phyloP scores from a whole-genome alignment of 352 stramenopile genomes.

The Pythium brassicae region DNA sequence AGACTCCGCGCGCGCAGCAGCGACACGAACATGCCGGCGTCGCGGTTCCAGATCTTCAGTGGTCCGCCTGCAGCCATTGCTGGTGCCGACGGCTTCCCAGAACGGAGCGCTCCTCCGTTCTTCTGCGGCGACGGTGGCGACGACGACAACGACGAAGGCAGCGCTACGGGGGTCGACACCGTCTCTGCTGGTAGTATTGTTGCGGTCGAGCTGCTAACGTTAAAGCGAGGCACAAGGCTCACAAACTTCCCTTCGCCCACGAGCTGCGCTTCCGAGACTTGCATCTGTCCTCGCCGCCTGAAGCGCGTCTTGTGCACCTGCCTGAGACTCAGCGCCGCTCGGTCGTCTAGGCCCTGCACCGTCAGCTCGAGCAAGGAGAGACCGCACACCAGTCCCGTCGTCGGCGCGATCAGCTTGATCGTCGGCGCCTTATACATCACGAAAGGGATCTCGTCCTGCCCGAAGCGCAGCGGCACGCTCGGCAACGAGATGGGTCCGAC shows the following conservation, averaged over 20 bases:
- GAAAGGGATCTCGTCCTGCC: constrained; percentile 61
- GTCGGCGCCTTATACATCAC: constrained; percentile 61
- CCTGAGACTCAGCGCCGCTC: constrained; percentile 31
- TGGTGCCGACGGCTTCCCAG: background rate
- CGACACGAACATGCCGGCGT: constrained; percentile 36
- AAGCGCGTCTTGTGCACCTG: constrained; percentile 53
- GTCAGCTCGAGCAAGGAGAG: constrained; percentile 46
- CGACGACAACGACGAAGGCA: constrained; percentile 1
- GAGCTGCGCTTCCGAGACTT: constrained; percentile 46
- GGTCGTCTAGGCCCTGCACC: constrained; percentile 64
- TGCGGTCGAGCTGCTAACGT: constrained; percentile 38
- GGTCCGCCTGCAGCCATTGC: background rate
- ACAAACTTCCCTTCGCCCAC: constrained; percentile 42
- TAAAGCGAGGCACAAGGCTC: constrained; percentile 57
- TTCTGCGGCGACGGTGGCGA: constrained; percentile 8
- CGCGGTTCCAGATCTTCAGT: constrained; percentile 55
- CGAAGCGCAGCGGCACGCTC: constrained; percentile 25
- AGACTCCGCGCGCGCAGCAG: constrained; percentile 50
- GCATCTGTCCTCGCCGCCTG: constrained; percentile 68
- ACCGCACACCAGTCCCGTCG: constrained; percentile 35
- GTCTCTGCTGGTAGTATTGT: constrained; percentile 23
- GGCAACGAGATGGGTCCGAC: background rate
- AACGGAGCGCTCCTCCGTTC: background rate
- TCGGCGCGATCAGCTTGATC: constrained; percentile 46
- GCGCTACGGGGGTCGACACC: background rate